Evolutionary conservation across 257 asterid genomes (phyloP).

Genomic region (Agastache rugosa): DNA sequence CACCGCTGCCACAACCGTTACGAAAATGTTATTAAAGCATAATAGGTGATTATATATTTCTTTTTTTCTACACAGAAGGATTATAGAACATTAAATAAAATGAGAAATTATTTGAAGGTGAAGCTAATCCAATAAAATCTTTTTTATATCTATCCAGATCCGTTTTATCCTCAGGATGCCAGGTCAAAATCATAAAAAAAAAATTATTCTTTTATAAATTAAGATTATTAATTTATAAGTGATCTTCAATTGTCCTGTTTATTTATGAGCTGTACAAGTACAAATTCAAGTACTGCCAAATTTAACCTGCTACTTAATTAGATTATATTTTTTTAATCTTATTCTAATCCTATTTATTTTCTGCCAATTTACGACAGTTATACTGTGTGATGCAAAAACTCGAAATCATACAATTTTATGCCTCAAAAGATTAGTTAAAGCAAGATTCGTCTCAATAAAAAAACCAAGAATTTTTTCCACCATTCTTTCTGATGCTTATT

Average conservation of each 20-base stretch:
- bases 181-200: not conserved
- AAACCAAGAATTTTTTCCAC: not conserved
- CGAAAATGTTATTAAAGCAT: not conserved
- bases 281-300: conserved; percentile 20
- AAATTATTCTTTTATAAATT: not conserved
- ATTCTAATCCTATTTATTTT: not conserved
- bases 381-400: conserved; percentile 25
- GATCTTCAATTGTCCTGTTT: not conserved
- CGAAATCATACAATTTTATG: not conserved
- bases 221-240: not conserved
- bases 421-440: not conserved
- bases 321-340: not conserved
- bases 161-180: not conserved
- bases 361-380: conserved; percentile 4
- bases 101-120: not conserved
- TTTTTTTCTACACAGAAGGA: not conserved
- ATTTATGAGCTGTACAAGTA: not conserved
- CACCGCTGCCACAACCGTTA: too few relatives aligned
- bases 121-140: not conserved
- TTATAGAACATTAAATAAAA: too few relatives aligned
- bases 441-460: not conserved
- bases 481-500: conserved; percentile 17
- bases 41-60: too few relatives aligned
- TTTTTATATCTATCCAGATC: not conserved
- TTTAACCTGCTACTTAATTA: not conserved